Base-by-base conservation (phyloP, 805 yeast genomes). In the Maudiozyma pseudohumilis region DNA sequence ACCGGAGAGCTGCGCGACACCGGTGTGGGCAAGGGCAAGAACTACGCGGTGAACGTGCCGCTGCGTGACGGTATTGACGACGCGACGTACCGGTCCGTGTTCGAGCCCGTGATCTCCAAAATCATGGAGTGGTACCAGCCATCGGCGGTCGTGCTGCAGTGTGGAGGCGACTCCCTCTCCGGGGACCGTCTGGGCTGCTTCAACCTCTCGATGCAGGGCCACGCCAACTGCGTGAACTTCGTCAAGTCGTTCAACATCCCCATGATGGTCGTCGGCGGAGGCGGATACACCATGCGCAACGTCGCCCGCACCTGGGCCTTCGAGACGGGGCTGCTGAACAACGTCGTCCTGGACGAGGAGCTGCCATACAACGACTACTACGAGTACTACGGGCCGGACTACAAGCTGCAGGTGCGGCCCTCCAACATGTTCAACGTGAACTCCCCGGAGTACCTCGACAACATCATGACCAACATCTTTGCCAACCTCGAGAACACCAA, bases 381-480 rank as follows among this genome's bases (percentile, higher is more conserved):
- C 64, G 97, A 89, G 63, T 89, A 89, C 65, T 89, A 82, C 60
- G 97, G 96, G 0, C 98, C 98, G 3, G 96, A 89, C 64, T 89
- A 89, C 61, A 80, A 86, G 60, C 71, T 89, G 42, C 96, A 89
- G 56, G 98, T 89, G 35, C 72, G 96, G 46, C 94, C 96, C 10
- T 81, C 94, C 10, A 89, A 89, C 63, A 89, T 89, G 97, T 84
- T 82, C 65, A 89, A 89, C 62, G 95, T 95, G 36, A 89, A 89
- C 63, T 75, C 89, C 18, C 89, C 94, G 18, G 96, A 88, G 59
- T 89, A 87, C 56, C 68, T 89, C 50, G 85, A 86, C 61, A 82
- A 85, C 60, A 79, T 89, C 36, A 65, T 86, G 53, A 71, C 83
- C 10, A 83, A 80, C 50, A 82, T 89, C 38, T 70, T 81, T 38